Evolutionary conservation across 805 yeast species (phyloP).

Genomic region (Ogataea degrootiae): DNA sequence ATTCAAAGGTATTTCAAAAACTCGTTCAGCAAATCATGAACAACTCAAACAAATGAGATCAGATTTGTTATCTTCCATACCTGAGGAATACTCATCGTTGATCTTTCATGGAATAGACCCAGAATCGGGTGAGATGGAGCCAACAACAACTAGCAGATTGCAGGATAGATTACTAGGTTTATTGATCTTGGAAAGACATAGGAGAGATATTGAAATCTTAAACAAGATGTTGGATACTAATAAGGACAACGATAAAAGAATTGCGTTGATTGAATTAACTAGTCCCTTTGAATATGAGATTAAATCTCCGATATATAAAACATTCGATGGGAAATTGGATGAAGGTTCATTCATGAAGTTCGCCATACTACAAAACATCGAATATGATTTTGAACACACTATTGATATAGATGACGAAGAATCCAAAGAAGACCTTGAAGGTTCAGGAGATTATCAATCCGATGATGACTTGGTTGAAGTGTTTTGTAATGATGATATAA

Average conservation of each 20-base stretch:
- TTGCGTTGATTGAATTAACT: slow-evolving; percentile 21
- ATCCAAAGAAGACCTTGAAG: slow-evolving; percentile 23
- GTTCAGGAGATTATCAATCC: slow-evolving; percentile 20
- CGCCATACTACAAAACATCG: slow-evolving; percentile 32
- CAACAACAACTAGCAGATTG: slow-evolving; percentile 29
- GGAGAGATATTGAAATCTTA: slow-evolving; percentile 27
- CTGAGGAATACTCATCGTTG: slow-evolving; percentile 20
- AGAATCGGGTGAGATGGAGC: slow-evolving; percentile 7
- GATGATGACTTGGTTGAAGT: slow-evolving; percentile 27
- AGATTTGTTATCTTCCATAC: slow-evolving; percentile 17
- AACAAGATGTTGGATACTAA: slow-evolving; percentile 17
- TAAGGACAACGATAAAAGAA: slow-evolving; percentile 9
- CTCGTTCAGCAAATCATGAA: slow-evolving; percentile 15
- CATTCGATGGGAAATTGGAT: slow-evolving; percentile 17
- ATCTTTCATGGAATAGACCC: slow-evolving; percentile 20
- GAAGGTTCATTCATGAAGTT: slow-evolving; percentile 27
- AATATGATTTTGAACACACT: slow-evolving; percentile 30
- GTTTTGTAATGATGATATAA: slow-evolving; percentile 26
- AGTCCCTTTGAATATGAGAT: slow-evolving; percentile 30
- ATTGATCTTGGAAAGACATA: slow-evolving; percentile 33
- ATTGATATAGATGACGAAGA: slow-evolving; percentile 16
- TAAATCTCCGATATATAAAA: slow-evolving; percentile 27
- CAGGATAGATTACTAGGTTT: slow-evolving; percentile 31
- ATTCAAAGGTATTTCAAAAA: slow-evolving; percentile 27
- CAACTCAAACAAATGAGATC: slow-evolving; percentile 21